phyloP scores from a whole-genome alignment of 2,329 filamentous ascomycete species.

The Alternaria gansuensis region DNA sequence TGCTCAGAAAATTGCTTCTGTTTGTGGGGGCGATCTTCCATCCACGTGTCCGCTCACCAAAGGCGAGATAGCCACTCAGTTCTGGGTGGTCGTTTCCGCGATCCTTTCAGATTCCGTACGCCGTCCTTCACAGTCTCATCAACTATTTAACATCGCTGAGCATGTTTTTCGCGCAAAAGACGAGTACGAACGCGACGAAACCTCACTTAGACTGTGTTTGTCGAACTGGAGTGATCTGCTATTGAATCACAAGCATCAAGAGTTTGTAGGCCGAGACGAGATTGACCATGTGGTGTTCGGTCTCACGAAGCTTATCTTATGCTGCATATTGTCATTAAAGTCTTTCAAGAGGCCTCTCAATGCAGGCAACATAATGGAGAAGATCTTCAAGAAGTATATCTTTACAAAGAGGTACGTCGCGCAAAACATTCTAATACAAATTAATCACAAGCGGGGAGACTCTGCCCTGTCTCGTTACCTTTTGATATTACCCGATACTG shows the following conservation, averaged over 20 bases:
- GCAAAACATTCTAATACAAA: neutral
- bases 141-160: conserved; percentile 50
- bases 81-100: conserved; percentile 46
- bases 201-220: conserved; percentile 41
- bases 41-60: conserved; percentile 42
- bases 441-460: neutral
- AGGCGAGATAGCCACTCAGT: conserved; percentile 45
- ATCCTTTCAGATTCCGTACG: conserved; percentile 44
- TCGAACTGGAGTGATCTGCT: conserved; percentile 47
- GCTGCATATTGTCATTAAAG: conserved; percentile 51
- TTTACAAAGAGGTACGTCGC: conserved; percentile 41
- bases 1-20: conserved; percentile 44
- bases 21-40: conserved; percentile 49
- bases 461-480: neutral
- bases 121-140: conserved; percentile 37
- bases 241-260: conserved; percentile 45
- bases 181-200: conserved; percentile 46
- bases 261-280: conserved; percentile 50
- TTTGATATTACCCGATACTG: conserved; percentile 5
- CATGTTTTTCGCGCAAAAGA: conserved; percentile 50
- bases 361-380: conserved; percentile 38
- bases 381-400: conserved; percentile 50
- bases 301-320: conserved; percentile 53
- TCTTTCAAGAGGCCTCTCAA: conserved; percentile 53
- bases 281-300: conserved; percentile 50